A percentile compares a stretch with the other conserved stretches of the same genome.
These are phyloP conservation scores for Trapa bicornis DNA, from an alignment of 345 rosid species.

Conservation along the genomic window DNA sequence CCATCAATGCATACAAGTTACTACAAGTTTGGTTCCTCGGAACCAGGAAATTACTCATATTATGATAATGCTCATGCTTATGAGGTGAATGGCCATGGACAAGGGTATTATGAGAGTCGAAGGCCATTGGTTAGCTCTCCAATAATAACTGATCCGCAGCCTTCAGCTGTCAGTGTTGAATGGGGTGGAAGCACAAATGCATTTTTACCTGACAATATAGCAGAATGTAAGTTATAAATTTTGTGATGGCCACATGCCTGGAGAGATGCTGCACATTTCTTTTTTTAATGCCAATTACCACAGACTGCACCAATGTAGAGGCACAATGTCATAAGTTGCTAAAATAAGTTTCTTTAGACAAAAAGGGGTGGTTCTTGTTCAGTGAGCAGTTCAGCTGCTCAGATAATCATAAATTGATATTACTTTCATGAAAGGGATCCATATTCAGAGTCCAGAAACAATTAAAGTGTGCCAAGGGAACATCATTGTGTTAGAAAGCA, in stretches of 20 bases:
- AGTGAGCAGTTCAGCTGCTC: too few relatives aligned
- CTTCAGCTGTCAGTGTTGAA: slow-evolving; percentile 25
- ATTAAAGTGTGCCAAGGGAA: neutral
- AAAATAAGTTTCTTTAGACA: neutral
- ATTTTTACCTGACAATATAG: slow-evolving; percentile 23
- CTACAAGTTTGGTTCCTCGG: slow-evolving; percentile 49
- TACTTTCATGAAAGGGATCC: neutral
- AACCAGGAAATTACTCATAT: slow-evolving; percentile 36
- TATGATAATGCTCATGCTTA: slow-evolving; percentile 33
- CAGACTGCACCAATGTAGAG: neutral
- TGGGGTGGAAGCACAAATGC: slow-evolving; percentile 31
- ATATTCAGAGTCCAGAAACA: neutral
- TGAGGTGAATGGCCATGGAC: slow-evolving; percentile 35
- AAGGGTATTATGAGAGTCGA: slow-evolving; percentile 28
- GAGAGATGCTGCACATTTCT: neutral
- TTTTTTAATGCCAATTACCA: neutral
- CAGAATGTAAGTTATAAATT: slow-evolving; percentile 49
- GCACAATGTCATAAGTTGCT: neutral
- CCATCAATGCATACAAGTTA: slow-evolving; percentile 34
- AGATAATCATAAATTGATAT: neutral
- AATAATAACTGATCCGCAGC: slow-evolving; percentile 20
- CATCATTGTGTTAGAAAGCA: neutral
- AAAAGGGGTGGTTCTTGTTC: neutral
- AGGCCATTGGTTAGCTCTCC: slow-evolving; percentile 38
- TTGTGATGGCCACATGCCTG: neutral